Conservation (phyloP, 2,329 filamentous ascomycete species). For the Peltaster fructicola region DNA sequence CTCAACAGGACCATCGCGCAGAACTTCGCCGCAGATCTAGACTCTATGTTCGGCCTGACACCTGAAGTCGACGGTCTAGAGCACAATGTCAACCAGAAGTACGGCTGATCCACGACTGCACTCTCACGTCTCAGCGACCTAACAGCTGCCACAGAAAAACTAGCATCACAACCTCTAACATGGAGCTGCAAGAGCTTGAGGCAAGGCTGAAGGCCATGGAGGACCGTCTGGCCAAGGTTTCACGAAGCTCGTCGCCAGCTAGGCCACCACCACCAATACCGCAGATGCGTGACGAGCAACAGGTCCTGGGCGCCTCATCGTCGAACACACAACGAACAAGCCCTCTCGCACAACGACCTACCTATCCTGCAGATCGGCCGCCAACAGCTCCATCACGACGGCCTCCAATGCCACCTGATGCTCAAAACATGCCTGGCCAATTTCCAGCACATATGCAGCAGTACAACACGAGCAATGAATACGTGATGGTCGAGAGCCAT, state of each 20-base stretch:
- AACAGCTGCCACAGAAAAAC: slow-evolving; percentile 47
- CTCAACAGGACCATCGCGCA: slow-evolving; percentile 59
- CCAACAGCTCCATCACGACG: slow-evolving; percentile 8
- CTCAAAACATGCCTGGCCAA: slow-evolving; percentile 10
- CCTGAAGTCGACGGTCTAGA: slow-evolving; percentile 56
- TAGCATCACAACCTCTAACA: slow-evolving; percentile 52
- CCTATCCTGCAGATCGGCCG: slow-evolving; percentile 11
- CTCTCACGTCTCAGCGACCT: not conserved
- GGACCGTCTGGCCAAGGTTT: slow-evolving; percentile 40
- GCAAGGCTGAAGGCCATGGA: slow-evolving; percentile 72
- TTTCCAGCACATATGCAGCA: slow-evolving; percentile 8
- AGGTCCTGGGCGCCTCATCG: slow-evolving; percentile 4
- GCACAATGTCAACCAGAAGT: slow-evolving; percentile 69
- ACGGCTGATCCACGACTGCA: slow-evolving; percentile 22
- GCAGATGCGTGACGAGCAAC: not conserved
- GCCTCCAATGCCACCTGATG: slow-evolving; percentile 10
- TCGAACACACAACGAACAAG: slow-evolving; percentile 7
- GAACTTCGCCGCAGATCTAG: slow-evolving; percentile 70
- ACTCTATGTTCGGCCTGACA: slow-evolving; percentile 79
- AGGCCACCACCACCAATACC: slow-evolving; percentile 1
- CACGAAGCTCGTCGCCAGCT: slow-evolving; percentile 12
- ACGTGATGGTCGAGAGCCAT: slow-evolving; percentile 17
- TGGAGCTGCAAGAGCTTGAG: slow-evolving; percentile 75
- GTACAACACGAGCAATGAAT: slow-evolving; percentile 12
- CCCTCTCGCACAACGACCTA: slow-evolving; percentile 12